Percentiles rank a stretch among this genome's conserved stretches.
Conservation (phyloP, 495 filamentous ascomycete genomes). For the Bacidia gigantensis region DNA sequence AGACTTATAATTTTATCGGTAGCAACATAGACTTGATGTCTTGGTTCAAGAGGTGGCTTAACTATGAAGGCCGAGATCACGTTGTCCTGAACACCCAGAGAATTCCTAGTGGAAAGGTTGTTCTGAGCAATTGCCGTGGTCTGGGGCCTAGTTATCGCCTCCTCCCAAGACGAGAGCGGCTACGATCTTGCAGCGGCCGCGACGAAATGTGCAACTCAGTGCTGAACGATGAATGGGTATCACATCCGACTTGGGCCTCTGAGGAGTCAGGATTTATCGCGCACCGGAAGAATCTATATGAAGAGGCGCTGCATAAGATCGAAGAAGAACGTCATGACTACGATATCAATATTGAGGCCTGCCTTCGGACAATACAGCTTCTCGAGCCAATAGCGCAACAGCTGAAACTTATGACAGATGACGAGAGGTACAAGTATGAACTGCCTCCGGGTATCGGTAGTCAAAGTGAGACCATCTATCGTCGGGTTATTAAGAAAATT, state of each 20-base stretch:
- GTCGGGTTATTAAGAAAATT: constrained; percentile 96
- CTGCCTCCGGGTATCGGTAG: constrained; percentile 77
- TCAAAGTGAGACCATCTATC: constrained; percentile 89
- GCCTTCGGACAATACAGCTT: constrained; percentile 80
- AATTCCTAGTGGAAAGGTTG: constrained; percentile 59
- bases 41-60: constrained; percentile 73
- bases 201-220: constrained; percentile 86
- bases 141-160: constrained; percentile 90
- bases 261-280: constrained; percentile 98
- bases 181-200: constrained; percentile 79
- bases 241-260: constrained; percentile 96
- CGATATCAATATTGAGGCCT: constrained; percentile 94
- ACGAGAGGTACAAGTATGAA: constrained; percentile 57
- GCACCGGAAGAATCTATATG: constrained; percentile 86
- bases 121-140: constrained; percentile 82
- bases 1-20: constrained; percentile 75
- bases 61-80: constrained; percentile 53
- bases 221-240: constrained; percentile 96
- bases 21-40: constrained; percentile 71
- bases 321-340: constrained; percentile 99
- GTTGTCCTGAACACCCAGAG: constrained; percentile 65
- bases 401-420: constrained; percentile 56
- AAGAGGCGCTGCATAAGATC: constrained; percentile 86
- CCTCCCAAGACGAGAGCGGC: constrained; percentile 73
- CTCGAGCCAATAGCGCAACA: constrained; percentile 87